A percentile compares a stretch with the other conserved stretches of the same genome.
Evolutionary conservation across 2,329 filamentous ascomycete species (phyloP).

Genomic region (Aspergillus pseudotamarii): DNA sequence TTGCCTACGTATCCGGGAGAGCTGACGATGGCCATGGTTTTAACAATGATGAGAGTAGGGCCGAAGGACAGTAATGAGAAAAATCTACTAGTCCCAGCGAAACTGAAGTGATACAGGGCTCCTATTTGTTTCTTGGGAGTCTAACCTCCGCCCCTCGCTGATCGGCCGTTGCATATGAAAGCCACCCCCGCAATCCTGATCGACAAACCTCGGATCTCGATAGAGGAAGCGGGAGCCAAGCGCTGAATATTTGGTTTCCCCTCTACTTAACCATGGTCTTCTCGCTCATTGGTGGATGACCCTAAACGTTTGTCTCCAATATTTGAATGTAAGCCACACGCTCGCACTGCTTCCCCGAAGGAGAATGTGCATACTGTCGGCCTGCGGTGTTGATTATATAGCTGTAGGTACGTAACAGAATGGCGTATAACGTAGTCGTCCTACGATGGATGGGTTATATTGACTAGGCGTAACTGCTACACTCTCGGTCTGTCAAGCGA

Average conservation of each 20-base stretch:
- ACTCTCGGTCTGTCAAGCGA: no score
- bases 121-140: neutral
- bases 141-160: slow-evolving; percentile 34
- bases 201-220: slow-evolving; percentile 24
- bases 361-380: neutral
- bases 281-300: neutral
- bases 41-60: neutral
- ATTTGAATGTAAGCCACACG: neutral
- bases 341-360: neutral
- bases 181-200: slow-evolving; percentile 13
- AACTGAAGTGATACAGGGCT: neutral
- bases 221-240: neutral
- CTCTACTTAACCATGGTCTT: neutral
- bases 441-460: no score
- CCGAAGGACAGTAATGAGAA: neutral
- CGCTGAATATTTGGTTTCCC: neutral
- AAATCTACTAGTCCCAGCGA: neutral
- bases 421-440: no score
- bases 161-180: slow-evolving; percentile 21
- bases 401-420: no score
- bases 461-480: no score
- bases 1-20: neutral
- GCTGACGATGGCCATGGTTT: neutral
- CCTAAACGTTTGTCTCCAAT: neutral
- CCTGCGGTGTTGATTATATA: no score